phyloP scores from a whole-genome alignment of 108 stramenopile species.

The Halocafeteria seosinensis region DNA sequence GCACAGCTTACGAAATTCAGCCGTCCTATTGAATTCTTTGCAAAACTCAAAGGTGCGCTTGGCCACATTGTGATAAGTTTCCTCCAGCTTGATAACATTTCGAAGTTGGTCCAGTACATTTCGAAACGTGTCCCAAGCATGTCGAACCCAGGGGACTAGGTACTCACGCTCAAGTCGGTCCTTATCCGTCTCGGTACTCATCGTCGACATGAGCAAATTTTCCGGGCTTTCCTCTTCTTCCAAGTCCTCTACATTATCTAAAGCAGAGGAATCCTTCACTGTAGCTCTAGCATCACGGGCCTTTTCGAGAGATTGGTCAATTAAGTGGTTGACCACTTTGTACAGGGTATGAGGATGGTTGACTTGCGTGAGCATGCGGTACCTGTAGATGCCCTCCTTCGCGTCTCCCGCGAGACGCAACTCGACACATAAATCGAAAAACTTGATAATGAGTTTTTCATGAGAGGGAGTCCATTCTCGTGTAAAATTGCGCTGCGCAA shows the following conservation, averaged over 20 bases:
- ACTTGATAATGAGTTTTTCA: constrained; percentile 75
- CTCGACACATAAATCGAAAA: constrained; percentile 74
- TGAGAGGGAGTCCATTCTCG: constrained; percentile 78
- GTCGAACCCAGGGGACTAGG: constrained; percentile 80
- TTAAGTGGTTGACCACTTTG: constrained; percentile 67
- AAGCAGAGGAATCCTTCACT: neutral
- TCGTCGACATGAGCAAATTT: constrained; percentile 69
- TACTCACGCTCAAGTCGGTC: constrained; percentile 64
- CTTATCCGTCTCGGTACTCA: constrained; percentile 72
- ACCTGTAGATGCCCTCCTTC: constrained; percentile 95
- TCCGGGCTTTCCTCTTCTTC: constrained; percentile 61
- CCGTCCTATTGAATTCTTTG: constrained; percentile 56
- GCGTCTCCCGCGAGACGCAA: constrained; percentile 60
- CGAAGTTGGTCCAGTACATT: constrained; percentile 78
- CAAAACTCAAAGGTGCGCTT: constrained; percentile 68
- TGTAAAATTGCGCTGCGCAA: constrained; percentile 53
- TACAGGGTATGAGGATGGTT: constrained; percentile 80
- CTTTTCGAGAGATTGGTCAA: constrained; percentile 24
- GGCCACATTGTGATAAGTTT: constrained; percentile 73
- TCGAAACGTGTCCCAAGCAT: constrained; percentile 92
- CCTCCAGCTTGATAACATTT: constrained; percentile 73
- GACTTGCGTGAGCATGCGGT: constrained; percentile 69
- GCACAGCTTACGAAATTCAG: constrained; percentile 79
- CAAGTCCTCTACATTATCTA: constrained; percentile 57
- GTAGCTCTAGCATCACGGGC: neutral